Conservation (phyloP, 228 moss, liverwort and hornwort species). For the Sphagnum magellanicum region DNA sequence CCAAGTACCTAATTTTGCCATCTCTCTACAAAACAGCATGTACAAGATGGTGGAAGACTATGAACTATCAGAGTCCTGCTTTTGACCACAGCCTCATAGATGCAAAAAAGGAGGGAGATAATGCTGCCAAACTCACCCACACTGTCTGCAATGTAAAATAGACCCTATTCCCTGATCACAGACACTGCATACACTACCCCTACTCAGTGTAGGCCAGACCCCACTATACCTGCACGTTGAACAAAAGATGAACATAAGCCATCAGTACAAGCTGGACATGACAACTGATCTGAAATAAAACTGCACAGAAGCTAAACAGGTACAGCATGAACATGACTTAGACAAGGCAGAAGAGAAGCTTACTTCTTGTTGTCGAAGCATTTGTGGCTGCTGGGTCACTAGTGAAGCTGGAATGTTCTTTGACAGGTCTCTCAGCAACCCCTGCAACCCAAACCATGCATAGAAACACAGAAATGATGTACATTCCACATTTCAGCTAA, state of each 20-base stretch:
- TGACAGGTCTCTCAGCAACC: conserved; percentile 86
- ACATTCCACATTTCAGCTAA: not conserved
- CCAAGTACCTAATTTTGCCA: not conserved
- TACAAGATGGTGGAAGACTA: not conserved
- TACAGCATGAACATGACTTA: not conserved
- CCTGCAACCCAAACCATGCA: conserved; percentile 30
- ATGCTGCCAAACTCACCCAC: not conserved
- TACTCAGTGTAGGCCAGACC: too few relatives aligned
- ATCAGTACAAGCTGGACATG: not conserved
- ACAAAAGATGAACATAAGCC: not conserved
- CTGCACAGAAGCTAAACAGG: not conserved
- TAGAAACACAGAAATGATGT: not conserved
- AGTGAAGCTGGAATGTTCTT: conserved; percentile 69
- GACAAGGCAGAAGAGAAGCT: conserved; percentile 3
- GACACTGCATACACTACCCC: not conserved
- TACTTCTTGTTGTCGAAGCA: conserved; percentile 91
- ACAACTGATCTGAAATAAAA: not conserved
- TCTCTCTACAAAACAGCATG: not conserved
- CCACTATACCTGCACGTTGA: not conserved
- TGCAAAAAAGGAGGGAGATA: not conserved
- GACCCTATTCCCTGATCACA: not conserved
- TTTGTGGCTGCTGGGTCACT: conserved; percentile 72
- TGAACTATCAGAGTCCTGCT: not conserved
- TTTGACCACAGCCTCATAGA: not conserved
- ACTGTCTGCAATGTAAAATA: not conserved